Base-by-base conservation (phyloP, 371 early-diverging fungal species). In the Mortierella sp. region DNA sequence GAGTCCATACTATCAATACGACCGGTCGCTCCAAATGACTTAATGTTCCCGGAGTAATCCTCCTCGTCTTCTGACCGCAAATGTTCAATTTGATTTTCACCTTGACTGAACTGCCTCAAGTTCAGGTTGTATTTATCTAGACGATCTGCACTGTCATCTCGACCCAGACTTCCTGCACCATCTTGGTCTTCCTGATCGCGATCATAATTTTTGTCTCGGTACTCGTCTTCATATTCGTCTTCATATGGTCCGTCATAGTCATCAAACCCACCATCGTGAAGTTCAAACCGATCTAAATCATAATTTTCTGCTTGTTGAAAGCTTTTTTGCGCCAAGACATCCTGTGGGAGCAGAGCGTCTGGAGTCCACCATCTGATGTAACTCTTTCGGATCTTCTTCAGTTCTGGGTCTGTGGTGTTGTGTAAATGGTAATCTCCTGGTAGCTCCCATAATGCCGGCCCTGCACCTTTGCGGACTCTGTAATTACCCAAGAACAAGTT, bases 401-500 rank as follows among this genome's bases (percentile, higher is more conserved):
- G 84, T 37, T 79, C 89, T 72, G 74, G 88, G 58, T 59, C 92
- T 59, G 53, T 89, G 85, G 77, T 87, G 68, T 94, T 89, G 71
- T 96, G 97, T 22, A 96, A 77, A 75, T 93, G 92, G 67, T 92
- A 93, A 75, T 96, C 97, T 0, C 91, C 91, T 6, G 87, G 83
- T 9, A 96, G 69, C 35, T 95, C 96, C 97, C 97, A 96, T n/a
- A 96, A 80, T 66, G 88, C 86, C 0, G 90, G 90, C 0, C 74
- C 74, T 9, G 83, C 81, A 26, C 88, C 90, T 57, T 88, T 87
- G 32, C 85, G 84, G 1, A 83, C 87, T 15, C 86, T 85, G 70
- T 86, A 94, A 57, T 90, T 90, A 3, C 97, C 99, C 64, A 99
- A 83, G 74, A 99, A 99, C 22, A 96, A 79, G 69, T 97, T 97